These are phyloP conservation scores for Pseudotsuga menziesii DNA, from an alignment of 75 land plant genomes.

Conservation along the genomic window DNA sequence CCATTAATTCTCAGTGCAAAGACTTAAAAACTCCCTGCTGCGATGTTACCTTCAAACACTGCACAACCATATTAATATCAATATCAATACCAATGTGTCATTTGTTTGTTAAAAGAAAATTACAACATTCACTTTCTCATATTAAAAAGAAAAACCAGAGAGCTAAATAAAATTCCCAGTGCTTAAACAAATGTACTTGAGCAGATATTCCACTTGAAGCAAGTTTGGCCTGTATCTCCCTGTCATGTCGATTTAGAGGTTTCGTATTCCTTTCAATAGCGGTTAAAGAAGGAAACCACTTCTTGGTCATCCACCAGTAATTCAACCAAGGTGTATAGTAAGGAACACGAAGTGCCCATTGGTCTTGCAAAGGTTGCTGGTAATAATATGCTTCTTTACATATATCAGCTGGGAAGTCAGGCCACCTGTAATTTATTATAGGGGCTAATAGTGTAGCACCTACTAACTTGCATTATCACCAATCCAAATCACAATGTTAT, in stretches of 20 bases:
- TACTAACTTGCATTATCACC: constrained; percentile 44
- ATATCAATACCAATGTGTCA: no score
- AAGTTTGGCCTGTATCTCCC: constrained; percentile 7
- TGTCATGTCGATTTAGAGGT: constrained; percentile 27
- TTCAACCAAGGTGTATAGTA: constrained; percentile 69
- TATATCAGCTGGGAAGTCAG: constrained; percentile 50
- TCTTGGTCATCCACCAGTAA: constrained; percentile 76
- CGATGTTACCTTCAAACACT: not conserved
- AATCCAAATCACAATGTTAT: not conserved
- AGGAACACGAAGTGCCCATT: constrained; percentile 44
- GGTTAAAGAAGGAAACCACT: constrained; percentile 47
- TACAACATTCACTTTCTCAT: no score
- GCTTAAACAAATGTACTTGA: not conserved
- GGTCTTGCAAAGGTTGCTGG: constrained; percentile 40
- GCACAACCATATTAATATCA: not conserved
- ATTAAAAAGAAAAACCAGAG: no score
- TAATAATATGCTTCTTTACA: constrained; percentile 40
- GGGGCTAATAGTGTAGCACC: constrained; percentile 73
- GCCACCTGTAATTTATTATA: constrained; percentile 85
- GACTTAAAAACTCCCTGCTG: constrained; percentile 69
- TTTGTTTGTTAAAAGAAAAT: no score
- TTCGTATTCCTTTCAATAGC: constrained; percentile 16
- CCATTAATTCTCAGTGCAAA: constrained; percentile 47
- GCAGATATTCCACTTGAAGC: not conserved
- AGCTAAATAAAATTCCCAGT: no score